Percentiles rank a stretch among this genome's conserved stretches.
phyloP scores from a whole-genome alignment of 768 basidiomycete genomes.

The Russula olivacea region DNA sequence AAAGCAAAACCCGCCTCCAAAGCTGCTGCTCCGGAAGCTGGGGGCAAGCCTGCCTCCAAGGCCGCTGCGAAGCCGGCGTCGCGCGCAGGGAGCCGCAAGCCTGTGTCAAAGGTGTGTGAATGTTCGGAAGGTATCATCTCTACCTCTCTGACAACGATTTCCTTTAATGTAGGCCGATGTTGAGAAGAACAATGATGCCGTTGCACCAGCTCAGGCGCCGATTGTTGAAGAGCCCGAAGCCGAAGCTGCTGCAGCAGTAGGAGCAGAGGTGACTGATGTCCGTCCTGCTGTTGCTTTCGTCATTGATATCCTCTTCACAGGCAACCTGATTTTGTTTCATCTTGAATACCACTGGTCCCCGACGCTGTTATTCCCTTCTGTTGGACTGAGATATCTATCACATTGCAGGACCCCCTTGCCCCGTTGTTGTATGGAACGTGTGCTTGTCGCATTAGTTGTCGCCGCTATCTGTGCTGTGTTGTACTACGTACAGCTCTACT shows the following conservation, averaged over 20 bases:
- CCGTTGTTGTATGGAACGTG: conserved; percentile 18
- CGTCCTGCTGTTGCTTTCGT: background rate
- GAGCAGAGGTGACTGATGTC: background rate
- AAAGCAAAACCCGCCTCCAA: conserved; percentile 34
- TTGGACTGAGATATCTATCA: conserved; percentile 21
- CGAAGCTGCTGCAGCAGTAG: conserved; percentile 16
- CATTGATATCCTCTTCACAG: conserved; percentile 4
- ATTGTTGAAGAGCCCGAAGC: conserved; percentile 26
- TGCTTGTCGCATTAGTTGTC: conserved; percentile 21
- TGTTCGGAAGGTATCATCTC: conserved; percentile 18
- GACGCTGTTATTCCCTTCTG: background rate
- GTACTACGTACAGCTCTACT: conserved; percentile 23
- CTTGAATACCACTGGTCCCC: conserved; percentile 13
- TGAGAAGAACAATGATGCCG: conserved; percentile 20
- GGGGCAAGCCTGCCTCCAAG: conserved; percentile 34
- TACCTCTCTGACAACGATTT: background rate
- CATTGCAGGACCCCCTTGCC: conserved; percentile 21
- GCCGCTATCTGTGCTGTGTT: conserved; percentile 24
- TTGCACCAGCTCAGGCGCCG: conserved; percentile 12
- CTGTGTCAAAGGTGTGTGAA: conserved; percentile 32
- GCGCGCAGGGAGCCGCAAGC: conserved; percentile 30
- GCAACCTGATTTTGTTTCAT: conserved; percentile 14
- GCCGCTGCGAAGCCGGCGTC: conserved; percentile 27
- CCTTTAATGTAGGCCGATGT: conserved; percentile 17
- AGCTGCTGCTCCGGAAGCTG: conserved; percentile 19